Conservation (phyloP, 139 green algal genomes). For the Chlorokybus atmophyticus region DNA sequence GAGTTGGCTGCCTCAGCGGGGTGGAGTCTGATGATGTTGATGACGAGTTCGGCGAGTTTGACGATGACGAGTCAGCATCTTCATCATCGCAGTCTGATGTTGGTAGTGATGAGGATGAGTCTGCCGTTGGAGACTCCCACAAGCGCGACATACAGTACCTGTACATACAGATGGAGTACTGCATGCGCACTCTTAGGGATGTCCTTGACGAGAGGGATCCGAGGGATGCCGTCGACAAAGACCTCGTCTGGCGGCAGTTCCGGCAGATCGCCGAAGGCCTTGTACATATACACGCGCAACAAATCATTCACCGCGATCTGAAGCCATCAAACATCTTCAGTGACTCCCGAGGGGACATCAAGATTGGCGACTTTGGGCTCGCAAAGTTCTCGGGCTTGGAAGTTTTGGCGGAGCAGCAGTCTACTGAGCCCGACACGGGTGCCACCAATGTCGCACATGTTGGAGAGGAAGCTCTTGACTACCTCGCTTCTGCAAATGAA, state of each 20-base stretch:
- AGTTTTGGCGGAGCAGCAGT: too few relatives aligned
- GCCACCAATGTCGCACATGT: too few relatives aligned
- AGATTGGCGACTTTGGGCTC: conserved; percentile 92
- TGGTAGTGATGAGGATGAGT: conserved; percentile 4
- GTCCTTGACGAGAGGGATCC: too few relatives aligned
- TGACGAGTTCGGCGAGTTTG: too few relatives aligned
- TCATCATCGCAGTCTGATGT: too few relatives aligned
- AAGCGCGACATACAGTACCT: conserved; percentile 42
- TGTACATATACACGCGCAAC: conserved; percentile 51
- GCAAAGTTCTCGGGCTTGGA: too few relatives aligned
- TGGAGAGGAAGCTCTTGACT: too few relatives aligned
- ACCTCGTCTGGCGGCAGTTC: conserved; percentile 57
- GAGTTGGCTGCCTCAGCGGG: background rate
- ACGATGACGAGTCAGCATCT: too few relatives aligned
- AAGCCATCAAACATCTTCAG: conserved; percentile 97
- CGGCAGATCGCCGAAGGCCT: conserved; percentile 63
- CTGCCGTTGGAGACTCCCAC: background rate
- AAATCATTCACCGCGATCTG: conserved; percentile 55
- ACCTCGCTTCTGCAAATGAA: too few relatives aligned
- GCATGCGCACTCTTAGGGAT: conserved; percentile 54
- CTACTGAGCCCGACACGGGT: too few relatives aligned
- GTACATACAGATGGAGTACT: conserved; percentile 94
- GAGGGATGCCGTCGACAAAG: too few relatives aligned
- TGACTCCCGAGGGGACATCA: conserved; percentile 78
- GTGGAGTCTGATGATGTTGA: too few relatives aligned